Conservation (phyloP, 1,284 basidiomycete species). For the Erythrobasidium hasegawianum region DNA sequence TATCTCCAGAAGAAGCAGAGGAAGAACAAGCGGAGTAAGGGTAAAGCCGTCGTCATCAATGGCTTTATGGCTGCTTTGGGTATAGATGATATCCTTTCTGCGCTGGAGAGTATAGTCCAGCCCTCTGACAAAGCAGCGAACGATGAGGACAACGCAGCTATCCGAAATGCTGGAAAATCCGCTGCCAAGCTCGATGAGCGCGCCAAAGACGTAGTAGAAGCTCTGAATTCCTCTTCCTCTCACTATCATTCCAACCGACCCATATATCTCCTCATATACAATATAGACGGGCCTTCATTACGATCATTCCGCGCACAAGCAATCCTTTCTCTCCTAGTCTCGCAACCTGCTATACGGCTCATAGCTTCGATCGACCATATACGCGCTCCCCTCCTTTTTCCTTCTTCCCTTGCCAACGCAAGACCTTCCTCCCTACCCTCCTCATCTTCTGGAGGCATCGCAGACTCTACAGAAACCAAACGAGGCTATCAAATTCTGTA, state of each 20-base stretch:
- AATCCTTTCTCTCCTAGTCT: constrained; percentile 65
- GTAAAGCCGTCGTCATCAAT: constrained; percentile 73
- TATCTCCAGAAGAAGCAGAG: constrained; percentile 53
- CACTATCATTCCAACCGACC: constrained; percentile 42
- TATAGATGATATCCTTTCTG: constrained; percentile 65
- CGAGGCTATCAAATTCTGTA: constrained; percentile 65
- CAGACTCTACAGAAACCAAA: constrained; percentile 55
- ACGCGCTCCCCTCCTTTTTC: constrained; percentile 70
- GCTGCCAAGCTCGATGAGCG: constrained; percentile 41
- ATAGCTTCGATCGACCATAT: constrained; percentile 79
- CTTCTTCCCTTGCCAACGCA: constrained; percentile 43
- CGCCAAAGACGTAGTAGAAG: constrained; percentile 33
- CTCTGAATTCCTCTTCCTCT: constrained; percentile 7
- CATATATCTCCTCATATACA: constrained; percentile 78
- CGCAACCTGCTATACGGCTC: constrained; percentile 68
- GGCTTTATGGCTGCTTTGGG: constrained; percentile 68
- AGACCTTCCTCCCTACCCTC: no score
- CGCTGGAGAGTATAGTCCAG: constrained; percentile 56
- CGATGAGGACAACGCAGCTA: background rate
- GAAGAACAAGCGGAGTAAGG: no score
- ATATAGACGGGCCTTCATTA: constrained; percentile 71
- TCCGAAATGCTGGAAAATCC: background rate
- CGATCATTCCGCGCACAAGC: constrained; percentile 62
- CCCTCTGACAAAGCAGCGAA: background rate
- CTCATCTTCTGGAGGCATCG: constrained; percentile 61